Evolutionary conservation across 2,329 filamentous ascomycete species (phyloP), one percentile per base, ranked within the genome.

Genomic region (Colletotrichum musicola): DNA sequence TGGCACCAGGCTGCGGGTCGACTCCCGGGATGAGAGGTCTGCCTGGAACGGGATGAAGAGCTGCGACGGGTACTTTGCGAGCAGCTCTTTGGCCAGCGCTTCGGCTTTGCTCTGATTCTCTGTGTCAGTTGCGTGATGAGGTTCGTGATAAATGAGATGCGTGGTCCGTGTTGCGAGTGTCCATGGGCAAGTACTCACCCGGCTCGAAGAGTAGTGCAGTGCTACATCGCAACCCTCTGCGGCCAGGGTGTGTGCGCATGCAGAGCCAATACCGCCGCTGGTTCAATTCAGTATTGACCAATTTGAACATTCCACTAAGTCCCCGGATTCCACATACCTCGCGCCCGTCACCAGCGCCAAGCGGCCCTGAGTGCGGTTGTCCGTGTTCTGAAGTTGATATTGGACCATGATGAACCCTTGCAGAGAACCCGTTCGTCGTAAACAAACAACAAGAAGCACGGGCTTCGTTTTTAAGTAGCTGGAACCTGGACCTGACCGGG

Each of bases 181-280:
- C 30, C 12, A 35, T 10, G 7, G 30, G 30, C 10, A 10, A 35
- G 4, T 35, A 10, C 30, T 35, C 68, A 78, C 78, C 70, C 74
- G 71, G 63, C 74, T 80, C 2, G 77, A 77, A 0, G 76, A 75
- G 62, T 76, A 80, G 63, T 80, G 78, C 25, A 80, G 63, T 22
- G 72, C 76, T 22, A 80, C 71, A 69, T 80, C 77, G 40, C 78
- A 80, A 0, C 78, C 78, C 46, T 80, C 74, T 5, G 76, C 75
- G 18, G 78, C 78, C 56, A 80, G 70, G 4, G 73, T 73, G 60
- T 71, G 74, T 13, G 77, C 78, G 58, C 74, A 75, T 0, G 74
- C 74, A 6, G 77, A 77, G 9, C 78, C 78, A 20, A 80, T 80
- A 3, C 78, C 78, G 56, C 78, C 78, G 44, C 78, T 80, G 60